A percentile compares a stretch with the other conserved stretches of the same genome.
Evolutionary conservation across 1,284 basidiomycete genomes (phyloP).

Genomic region (Puccinia novopanici): DNA sequence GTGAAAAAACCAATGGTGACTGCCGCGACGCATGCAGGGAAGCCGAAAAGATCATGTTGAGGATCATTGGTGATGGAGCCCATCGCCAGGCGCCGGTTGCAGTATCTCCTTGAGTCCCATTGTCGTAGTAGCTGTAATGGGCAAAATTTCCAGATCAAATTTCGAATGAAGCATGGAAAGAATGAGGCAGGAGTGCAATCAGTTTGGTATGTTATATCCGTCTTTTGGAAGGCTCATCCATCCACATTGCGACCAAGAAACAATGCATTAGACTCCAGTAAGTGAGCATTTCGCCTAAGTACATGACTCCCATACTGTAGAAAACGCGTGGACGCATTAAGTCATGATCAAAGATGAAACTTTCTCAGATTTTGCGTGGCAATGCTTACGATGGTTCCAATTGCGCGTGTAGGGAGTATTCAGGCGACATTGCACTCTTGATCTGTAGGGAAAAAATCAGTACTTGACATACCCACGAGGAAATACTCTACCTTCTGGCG

Average conservation of each 20-base stretch:
- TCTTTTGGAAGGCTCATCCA: not conserved
- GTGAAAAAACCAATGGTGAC: not conserved
- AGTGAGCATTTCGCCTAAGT: conserved; percentile 4
- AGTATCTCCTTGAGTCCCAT: not conserved
- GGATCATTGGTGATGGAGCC: conserved; percentile 11
- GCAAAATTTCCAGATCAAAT: not conserved
- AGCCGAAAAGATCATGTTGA: not conserved
- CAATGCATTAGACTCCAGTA: conserved; percentile 24
- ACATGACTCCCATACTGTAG: not conserved
- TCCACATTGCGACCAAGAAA: conserved; percentile 2
- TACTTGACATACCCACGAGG: no score
- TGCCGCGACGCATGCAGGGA: no score
- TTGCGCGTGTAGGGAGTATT: not conserved
- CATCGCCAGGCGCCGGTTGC: not conserved
- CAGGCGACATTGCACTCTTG: not conserved
- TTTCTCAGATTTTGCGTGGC: not conserved
- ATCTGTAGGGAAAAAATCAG: not conserved
- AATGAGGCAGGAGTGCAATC: not conserved
- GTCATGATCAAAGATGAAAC: not conserved
- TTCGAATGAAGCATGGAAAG: not conserved
- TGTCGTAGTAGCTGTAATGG: conserved; percentile 3
- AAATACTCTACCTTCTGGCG: no score
- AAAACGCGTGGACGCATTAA: not conserved
- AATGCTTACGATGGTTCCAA: not conserved
- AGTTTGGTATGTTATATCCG: no score